phyloP scores from a whole-genome alignment of 345 rosid species.

The Murraya koenigii region DNA sequence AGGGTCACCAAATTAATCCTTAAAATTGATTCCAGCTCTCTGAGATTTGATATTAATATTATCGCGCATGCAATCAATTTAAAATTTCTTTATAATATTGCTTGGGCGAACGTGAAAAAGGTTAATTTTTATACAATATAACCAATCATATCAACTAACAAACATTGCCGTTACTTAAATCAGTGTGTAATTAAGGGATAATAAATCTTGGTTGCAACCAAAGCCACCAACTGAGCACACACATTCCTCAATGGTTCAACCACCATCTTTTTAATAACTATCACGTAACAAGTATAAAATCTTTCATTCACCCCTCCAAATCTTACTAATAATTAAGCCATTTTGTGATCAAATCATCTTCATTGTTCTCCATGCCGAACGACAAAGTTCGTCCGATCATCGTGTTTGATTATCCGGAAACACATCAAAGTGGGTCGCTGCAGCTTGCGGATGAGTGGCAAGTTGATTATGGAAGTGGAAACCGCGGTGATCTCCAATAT shows the following conservation, averaged over 20 bases:
- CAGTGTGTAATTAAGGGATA: background rate
- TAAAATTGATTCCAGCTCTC: background rate
- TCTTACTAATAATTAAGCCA: background rate
- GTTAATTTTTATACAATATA: background rate
- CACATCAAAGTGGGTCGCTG: background rate
- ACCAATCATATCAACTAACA: background rate
- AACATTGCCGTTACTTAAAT: background rate
- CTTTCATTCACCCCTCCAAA: background rate
- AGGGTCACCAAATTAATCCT: too few species aligned
- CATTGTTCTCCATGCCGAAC: background rate
- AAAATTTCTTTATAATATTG: background rate
- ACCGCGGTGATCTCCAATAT: constrained; percentile 22
- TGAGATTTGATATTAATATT: background rate
- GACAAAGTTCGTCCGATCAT: constrained; percentile 4
- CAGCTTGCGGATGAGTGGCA: constrained; percentile 18
- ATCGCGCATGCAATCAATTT: background rate
- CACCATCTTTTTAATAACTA: background rate
- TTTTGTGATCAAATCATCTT: background rate
- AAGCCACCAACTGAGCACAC: constrained; percentile 27
- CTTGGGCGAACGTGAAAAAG: background rate
- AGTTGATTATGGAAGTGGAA: constrained; percentile 20
- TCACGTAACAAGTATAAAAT: background rate
- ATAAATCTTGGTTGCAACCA: constrained; percentile 35
- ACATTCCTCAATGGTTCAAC: constrained; percentile 29
- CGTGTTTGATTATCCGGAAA: constrained; percentile 9